phyloP scores from a whole-genome alignment of 2,329 filamentous ascomycete genomes.

The Colletotrichum sp. region DNA sequence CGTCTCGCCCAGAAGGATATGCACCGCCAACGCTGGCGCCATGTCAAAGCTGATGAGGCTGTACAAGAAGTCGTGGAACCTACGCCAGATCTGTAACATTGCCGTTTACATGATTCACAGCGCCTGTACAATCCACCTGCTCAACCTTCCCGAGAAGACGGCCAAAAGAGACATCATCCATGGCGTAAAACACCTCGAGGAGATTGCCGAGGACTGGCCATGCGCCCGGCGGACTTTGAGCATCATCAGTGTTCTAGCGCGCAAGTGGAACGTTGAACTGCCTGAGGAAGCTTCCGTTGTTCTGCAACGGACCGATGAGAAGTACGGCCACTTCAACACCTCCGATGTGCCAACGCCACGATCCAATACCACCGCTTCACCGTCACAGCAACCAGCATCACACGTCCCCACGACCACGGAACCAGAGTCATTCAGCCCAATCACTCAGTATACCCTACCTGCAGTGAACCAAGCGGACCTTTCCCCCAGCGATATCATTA shows the following conservation, averaged over 20 bases:
- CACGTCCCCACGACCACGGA: constrained; percentile 24
- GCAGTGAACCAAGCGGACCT: constrained; percentile 27
- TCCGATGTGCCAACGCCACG: constrained; percentile 64
- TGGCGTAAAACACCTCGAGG: constrained; percentile 88
- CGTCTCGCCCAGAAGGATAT: constrained; percentile 88
- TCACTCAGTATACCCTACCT: constrained; percentile 37
- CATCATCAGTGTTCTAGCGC: constrained; percentile 82
- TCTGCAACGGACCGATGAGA: constrained; percentile 78
- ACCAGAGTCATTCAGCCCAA: constrained; percentile 38
- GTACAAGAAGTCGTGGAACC: constrained; percentile 90
- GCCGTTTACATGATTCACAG: constrained; percentile 95
- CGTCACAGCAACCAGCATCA: constrained; percentile 28
- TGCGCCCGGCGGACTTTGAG: constrained; percentile 84
- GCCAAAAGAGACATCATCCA: constrained; percentile 89
- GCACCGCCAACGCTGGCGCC: constrained; percentile 85
- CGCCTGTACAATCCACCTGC: constrained; percentile 90
- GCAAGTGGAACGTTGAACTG: constrained; percentile 89
- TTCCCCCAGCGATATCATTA: constrained; percentile 30
- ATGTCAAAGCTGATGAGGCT: constrained; percentile 94
- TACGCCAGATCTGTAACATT: constrained; percentile 95
- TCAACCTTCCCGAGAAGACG: constrained; percentile 92
- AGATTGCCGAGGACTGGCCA: constrained; percentile 94
- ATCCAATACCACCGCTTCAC: constrained; percentile 36
- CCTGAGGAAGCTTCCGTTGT: constrained; percentile 82
- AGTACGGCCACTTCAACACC: constrained; percentile 75